Conservation (phyloP, 176 grass and related monocot species). For the Oropetium thomaeum region DNA sequence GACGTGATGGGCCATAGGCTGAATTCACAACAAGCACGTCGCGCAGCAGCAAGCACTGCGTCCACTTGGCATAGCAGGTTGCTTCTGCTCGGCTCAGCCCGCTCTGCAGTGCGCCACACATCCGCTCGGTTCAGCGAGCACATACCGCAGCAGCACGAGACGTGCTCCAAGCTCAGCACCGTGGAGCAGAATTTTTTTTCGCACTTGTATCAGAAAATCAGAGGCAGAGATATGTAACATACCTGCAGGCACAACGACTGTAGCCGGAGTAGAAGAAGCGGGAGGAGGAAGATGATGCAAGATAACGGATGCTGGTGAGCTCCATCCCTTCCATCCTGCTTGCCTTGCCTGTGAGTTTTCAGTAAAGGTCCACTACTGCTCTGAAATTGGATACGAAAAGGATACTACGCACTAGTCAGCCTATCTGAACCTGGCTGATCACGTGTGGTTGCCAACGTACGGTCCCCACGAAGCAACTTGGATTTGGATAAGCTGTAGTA, state of each 20-base stretch:
- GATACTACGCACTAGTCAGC: slow-evolving; percentile 22
- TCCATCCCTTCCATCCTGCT: slow-evolving; percentile 24
- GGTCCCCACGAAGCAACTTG: slow-evolving; percentile 40
- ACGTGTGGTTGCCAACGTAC: slow-evolving; percentile 41
- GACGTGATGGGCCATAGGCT: too few relatives aligned
- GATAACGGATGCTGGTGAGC: slow-evolving; percentile 31
- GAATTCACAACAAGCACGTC: too few relatives aligned
- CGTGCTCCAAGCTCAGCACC: too few relatives aligned
- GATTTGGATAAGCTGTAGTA: slow-evolving; percentile 43
- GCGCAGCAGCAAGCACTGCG: too few relatives aligned
- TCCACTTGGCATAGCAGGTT: too few relatives aligned
- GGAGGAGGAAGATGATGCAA: slow-evolving; percentile 34
- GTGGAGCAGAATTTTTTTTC: too few relatives aligned
- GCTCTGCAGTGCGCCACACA: too few relatives aligned
- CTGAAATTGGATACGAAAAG: slow-evolving; percentile 20
- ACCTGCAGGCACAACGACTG: slow-evolving; percentile 33
- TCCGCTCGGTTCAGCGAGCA: too few relatives aligned
- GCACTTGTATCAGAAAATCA: neutral
- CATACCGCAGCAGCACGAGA: too few relatives aligned
- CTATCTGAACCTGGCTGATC: slow-evolving; percentile 33
- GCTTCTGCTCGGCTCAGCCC: too few relatives aligned
- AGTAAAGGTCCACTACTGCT: neutral
- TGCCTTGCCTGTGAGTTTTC: slow-evolving; percentile 13
- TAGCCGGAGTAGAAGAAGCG: slow-evolving; percentile 28
- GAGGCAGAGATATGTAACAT: neutral